phyloP scores from a whole-genome alignment of 2,329 filamentous ascomycete species.

The Onygenales sp. region DNA sequence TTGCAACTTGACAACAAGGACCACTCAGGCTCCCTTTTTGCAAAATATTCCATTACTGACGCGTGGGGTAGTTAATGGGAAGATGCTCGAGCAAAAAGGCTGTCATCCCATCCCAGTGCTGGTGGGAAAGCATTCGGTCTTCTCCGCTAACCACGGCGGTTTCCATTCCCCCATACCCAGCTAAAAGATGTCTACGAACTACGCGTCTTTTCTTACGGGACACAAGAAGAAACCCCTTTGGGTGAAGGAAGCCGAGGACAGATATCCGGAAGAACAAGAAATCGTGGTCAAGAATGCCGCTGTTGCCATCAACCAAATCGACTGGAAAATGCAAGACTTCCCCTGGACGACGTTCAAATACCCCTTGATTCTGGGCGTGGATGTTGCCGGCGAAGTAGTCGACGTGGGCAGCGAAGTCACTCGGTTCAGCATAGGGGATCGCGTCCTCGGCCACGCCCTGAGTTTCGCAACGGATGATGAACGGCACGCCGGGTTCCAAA shows the following conservation, averaged over 20 bases:
- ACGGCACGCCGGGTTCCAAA: constrained; percentile 17
- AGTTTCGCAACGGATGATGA: constrained; percentile 11
- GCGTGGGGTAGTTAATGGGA: too few species aligned
- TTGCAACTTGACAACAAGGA: too few species aligned
- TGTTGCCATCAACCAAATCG: constrained; percentile 35
- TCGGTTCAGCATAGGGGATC: constrained; percentile 36
- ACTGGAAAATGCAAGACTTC: constrained; percentile 28
- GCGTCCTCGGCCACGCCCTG: constrained; percentile 27
- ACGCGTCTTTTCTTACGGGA: constrained; percentile 24
- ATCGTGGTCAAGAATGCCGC: constrained; percentile 31
- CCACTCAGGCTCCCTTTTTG: too few species aligned
- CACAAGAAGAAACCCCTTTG: constrained; percentile 20
- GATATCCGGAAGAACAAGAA: constrained; percentile 24
- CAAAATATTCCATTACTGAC: too few species aligned
- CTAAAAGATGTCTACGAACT: constrained; percentile 14
- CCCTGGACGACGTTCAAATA: constrained; percentile 20
- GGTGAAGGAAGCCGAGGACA: constrained; percentile 29
- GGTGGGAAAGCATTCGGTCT: background rate
- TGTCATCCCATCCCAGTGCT: background rate
- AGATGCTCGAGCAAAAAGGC: too few species aligned
- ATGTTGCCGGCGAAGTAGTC: constrained; percentile 38
- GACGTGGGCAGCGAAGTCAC: constrained; percentile 39
- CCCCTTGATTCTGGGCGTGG: constrained; percentile 30
- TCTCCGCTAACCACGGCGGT: background rate
- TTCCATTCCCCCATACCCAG: background rate